Percentiles rank a stretch among this genome's conserved stretches.
These are phyloP conservation scores for Magnusiomyces paraingens DNA, from an alignment of 1,139 yeast genomes.

Conservation along the genomic window DNA sequence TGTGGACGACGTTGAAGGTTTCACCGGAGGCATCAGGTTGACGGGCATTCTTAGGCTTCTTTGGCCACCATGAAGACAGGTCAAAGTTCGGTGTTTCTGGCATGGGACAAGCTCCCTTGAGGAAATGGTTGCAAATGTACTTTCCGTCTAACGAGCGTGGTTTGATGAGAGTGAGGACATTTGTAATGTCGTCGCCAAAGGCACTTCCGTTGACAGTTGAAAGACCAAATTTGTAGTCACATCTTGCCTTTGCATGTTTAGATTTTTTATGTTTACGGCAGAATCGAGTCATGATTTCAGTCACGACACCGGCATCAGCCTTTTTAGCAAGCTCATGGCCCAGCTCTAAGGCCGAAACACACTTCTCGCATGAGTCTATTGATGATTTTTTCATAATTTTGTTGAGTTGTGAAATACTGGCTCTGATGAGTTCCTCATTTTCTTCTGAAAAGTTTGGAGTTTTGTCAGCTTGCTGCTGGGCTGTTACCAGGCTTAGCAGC, in stretches of 20 bases:
- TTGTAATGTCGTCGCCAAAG: constrained; percentile 41
- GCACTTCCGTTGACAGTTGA: constrained; percentile 31
- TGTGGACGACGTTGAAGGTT: constrained; percentile 52
- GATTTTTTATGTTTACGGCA: constrained; percentile 33
- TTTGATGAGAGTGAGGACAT: constrained; percentile 40
- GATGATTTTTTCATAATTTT: background rate
- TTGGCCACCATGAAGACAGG: constrained; percentile 40
- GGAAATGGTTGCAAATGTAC: constrained; percentile 44
- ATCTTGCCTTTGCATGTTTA: constrained; percentile 18
- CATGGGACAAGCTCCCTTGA: constrained; percentile 35
- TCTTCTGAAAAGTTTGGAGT: background rate
- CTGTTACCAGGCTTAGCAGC: background rate
- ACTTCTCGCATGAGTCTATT: constrained; percentile 31
- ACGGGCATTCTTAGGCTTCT: constrained; percentile 34
- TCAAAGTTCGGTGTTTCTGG: constrained; percentile 40
- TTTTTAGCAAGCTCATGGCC: constrained; percentile 37
- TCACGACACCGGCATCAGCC: constrained; percentile 39
- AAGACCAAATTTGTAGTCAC: constrained; percentile 32
- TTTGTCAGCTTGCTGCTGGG: background rate
- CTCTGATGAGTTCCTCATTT: background rate
- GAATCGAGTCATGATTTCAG: constrained; percentile 40
- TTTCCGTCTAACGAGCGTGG: constrained; percentile 42
- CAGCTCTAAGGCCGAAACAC: constrained; percentile 36
- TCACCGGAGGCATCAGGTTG: constrained; percentile 36
- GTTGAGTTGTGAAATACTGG: background rate